phyloP scores from a whole-genome alignment of 352 stramenopile genomes.

The Halophytophthora polymorphica region DNA sequence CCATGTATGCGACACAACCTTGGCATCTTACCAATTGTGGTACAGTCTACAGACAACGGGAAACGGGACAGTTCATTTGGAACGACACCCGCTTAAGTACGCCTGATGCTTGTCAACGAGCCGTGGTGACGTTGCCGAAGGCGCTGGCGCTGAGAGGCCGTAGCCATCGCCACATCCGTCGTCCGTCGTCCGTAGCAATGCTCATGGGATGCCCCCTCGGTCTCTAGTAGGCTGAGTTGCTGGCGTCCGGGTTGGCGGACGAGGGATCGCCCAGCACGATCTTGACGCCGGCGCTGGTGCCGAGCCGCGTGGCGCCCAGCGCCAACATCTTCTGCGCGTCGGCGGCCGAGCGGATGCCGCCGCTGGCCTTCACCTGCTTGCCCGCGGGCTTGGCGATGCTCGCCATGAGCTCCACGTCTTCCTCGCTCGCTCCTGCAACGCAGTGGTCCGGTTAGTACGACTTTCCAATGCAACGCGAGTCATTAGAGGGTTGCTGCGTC shows the following conservation, averaged over 20 bases:
- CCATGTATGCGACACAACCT: too few relatives aligned
- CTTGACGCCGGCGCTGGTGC: slow-evolving; percentile 64
- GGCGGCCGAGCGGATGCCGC: slow-evolving; percentile 62
- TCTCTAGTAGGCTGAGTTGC: slow-evolving; percentile 16
- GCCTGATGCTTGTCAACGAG: too few relatives aligned
- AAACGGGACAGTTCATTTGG: too few relatives aligned
- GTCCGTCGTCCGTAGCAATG: slow-evolving; percentile 16
- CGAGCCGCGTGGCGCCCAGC: slow-evolving; percentile 65
- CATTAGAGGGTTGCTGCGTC: not conserved
- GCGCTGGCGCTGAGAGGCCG: too few relatives aligned
- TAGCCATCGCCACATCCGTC: not conserved
- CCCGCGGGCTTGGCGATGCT: slow-evolving; percentile 49
- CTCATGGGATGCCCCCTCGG: not conserved
- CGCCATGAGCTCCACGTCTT: slow-evolving; percentile 76
- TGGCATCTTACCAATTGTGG: too few relatives aligned
- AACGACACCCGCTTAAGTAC: slow-evolving; percentile 4
- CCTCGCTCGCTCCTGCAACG: slow-evolving; percentile 56
- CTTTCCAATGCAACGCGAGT: not conserved
- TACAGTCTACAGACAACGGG: too few relatives aligned
- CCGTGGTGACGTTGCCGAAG: too few relatives aligned
- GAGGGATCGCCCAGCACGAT: slow-evolving; percentile 45
- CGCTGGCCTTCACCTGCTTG: slow-evolving; percentile 82
- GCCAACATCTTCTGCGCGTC: slow-evolving; percentile 74
- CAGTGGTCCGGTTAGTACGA: slow-evolving; percentile 1
- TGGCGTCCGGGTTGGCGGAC: not conserved